These are phyloP conservation scores for Fonsecaea pedrosoi DNA, from an alignment of 2,329 filamentous ascomycete genomes.

Conservation along the genomic window DNA sequence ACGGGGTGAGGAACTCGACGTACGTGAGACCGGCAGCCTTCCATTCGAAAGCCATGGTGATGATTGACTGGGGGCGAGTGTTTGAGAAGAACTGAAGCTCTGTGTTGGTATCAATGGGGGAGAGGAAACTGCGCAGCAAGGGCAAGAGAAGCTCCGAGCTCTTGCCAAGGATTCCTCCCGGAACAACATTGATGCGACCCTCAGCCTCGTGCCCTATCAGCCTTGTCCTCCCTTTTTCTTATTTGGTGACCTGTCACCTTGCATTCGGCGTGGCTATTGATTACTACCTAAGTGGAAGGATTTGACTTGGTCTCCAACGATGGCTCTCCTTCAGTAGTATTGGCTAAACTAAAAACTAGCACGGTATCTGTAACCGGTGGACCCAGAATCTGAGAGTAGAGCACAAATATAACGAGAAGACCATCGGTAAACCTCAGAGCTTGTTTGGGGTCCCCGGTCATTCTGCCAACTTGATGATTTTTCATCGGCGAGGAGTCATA, in stretches of 20 bases:
- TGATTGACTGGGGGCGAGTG: constrained; percentile 6
- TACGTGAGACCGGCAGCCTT: constrained; percentile 97
- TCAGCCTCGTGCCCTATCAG: neutral
- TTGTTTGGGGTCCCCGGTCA: neutral
- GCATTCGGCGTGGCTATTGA: no score
- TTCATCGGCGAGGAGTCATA: constrained; percentile 50
- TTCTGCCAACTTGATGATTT: neutral
- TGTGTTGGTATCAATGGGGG: constrained; percentile 1
- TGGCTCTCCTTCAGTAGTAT: neutral
- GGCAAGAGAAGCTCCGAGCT: constrained; percentile 8
- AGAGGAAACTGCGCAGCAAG: constrained; percentile 3
- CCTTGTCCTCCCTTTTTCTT: neutral
- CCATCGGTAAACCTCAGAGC: neutral
- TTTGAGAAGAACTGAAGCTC: neutral
- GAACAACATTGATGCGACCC: neutral
- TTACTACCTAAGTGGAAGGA: neutral
- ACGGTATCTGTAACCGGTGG: neutral
- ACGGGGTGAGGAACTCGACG: constrained; percentile 50
- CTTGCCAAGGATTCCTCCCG: constrained; percentile 1
- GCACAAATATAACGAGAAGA: neutral
- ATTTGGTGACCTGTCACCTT: neutral
- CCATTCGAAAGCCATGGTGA: constrained; percentile 89
- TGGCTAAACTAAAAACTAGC: neutral
- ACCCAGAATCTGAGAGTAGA: neutral
- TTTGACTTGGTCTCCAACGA: neutral